A percentile compares a stretch with the other conserved stretches of the same genome.
These are phyloP conservation scores for Fusarium beomiforme DNA, from an alignment of 2,329 filamentous ascomycete species.

Conservation along the genomic window DNA sequence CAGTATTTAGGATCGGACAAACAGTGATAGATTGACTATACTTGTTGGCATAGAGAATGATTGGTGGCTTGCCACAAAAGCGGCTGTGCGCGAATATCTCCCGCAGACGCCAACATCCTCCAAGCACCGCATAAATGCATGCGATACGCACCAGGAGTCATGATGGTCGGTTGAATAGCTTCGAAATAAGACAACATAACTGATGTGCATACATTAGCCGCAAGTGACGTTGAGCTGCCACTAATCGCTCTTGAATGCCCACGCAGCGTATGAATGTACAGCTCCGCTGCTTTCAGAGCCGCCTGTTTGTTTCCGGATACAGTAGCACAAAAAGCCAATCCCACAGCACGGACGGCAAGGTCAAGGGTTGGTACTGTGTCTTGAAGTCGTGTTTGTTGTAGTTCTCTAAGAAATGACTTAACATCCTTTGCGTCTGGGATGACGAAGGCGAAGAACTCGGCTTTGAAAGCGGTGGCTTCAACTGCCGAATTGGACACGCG, in stretches of 20 bases:
- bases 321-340: background rate
- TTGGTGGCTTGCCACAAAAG: background rate
- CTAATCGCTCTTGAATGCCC: background rate
- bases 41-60: background rate
- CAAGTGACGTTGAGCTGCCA: background rate
- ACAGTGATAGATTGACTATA: background rate
- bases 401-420: background rate
- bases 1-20: background rate
- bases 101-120: background rate
- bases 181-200: background rate
- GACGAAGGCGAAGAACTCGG: background rate
- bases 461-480: background rate
- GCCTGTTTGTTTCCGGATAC: background rate
- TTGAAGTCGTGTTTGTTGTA: background rate
- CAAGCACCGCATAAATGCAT: background rate
- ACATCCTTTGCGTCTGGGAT: background rate
- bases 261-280: background rate
- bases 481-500: background rate
- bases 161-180: background rate
- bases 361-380: background rate
- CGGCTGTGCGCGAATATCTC: background rate
- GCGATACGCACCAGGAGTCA: background rate
- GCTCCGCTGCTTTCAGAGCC: background rate
- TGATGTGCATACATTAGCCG: background rate
- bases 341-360: background rate